phyloP scores from a whole-genome alignment of 306 rosid species.

The Urtica urens region DNA sequence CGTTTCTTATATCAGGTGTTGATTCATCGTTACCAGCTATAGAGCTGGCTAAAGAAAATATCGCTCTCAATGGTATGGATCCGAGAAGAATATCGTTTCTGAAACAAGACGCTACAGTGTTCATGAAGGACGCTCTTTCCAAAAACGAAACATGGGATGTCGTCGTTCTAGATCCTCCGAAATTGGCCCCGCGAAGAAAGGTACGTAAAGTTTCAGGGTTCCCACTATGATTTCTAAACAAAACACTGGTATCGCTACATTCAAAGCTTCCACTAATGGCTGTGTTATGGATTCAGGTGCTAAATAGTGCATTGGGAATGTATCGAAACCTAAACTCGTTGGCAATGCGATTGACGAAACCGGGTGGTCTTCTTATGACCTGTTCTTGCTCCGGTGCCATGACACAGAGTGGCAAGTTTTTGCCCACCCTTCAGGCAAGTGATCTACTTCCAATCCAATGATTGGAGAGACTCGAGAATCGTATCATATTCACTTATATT shows the following conservation, averaged over 20 bases:
- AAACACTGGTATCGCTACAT: too few relatives aligned
- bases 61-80: constrained; percentile 58
- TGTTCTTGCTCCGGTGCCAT: constrained; percentile 94
- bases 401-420: constrained; percentile 72
- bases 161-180: constrained; percentile 83
- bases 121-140: constrained; percentile 71
- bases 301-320: constrained; percentile 79
- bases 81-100: constrained; percentile 58
- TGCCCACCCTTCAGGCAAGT: constrained; percentile 69
- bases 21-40: constrained; percentile 71
- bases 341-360: constrained; percentile 76
- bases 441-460: not conserved
- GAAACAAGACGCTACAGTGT: constrained; percentile 58
- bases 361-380: constrained; percentile 89
- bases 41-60: constrained; percentile 83
- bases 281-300: constrained; percentile 36
- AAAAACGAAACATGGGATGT: constrained; percentile 76
- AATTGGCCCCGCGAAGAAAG: constrained; percentile 81
- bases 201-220: constrained; percentile 19
- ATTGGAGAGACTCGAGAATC: too few relatives aligned
- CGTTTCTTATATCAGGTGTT: constrained; percentile 38
- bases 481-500: too few relatives aligned
- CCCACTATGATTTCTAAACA: too few relatives aligned
- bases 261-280: constrained; percentile 6
- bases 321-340: constrained; percentile 73